Evolutionary conservation across 1,284 basidiomycete species (phyloP).

Genomic region (Malassezia japonica): DNA sequence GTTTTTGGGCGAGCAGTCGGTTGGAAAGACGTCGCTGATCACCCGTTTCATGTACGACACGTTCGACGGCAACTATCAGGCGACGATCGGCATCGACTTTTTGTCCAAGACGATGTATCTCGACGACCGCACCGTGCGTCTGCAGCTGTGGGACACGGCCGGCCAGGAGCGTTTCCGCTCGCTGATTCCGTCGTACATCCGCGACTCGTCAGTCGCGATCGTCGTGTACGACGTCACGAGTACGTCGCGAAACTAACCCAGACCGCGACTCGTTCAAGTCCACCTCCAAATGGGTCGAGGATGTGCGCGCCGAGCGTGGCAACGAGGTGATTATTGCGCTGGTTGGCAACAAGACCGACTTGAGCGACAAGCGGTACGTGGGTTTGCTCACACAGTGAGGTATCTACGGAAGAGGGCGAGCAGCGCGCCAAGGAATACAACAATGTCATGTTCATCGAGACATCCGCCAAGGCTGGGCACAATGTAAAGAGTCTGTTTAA

Average conservation of each 20-base stretch:
- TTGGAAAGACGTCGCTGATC: slow-evolving; percentile 74
- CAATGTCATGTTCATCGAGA: slow-evolving; percentile 98
- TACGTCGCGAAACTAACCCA: slow-evolving; percentile 51
- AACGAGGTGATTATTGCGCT: slow-evolving; percentile 97
- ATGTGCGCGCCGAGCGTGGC: slow-evolving; percentile 91
- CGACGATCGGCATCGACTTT: slow-evolving; percentile 99
- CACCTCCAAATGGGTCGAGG: slow-evolving; percentile 98
- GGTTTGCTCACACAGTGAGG: slow-evolving; percentile 58
- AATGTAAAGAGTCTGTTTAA: slow-evolving; percentile 98
- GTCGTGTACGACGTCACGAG: slow-evolving; percentile 99
- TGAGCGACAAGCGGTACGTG: slow-evolving; percentile 42
- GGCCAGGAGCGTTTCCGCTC: slow-evolving; percentile 98
- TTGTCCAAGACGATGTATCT: slow-evolving; percentile 99
- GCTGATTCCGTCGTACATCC: slow-evolving; percentile 95
- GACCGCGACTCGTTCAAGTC: slow-evolving; percentile 94
- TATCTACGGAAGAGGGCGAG: slow-evolving; percentile 95
- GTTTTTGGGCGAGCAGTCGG: slow-evolving; percentile 42
- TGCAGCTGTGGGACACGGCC: slow-evolving; percentile 94
- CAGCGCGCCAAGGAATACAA: slow-evolving; percentile 74
- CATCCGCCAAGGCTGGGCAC: slow-evolving; percentile 96
- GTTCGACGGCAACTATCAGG: slow-evolving; percentile 99
- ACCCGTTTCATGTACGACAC: slow-evolving; percentile 98
- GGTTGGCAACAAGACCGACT: slow-evolving; percentile 97
- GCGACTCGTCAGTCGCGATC: slow-evolving; percentile 94
- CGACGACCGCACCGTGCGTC: slow-evolving; percentile 90